Base-by-base conservation (phyloP, 192 early-diverging fungal species). In the Coemansia sp. region DNA sequence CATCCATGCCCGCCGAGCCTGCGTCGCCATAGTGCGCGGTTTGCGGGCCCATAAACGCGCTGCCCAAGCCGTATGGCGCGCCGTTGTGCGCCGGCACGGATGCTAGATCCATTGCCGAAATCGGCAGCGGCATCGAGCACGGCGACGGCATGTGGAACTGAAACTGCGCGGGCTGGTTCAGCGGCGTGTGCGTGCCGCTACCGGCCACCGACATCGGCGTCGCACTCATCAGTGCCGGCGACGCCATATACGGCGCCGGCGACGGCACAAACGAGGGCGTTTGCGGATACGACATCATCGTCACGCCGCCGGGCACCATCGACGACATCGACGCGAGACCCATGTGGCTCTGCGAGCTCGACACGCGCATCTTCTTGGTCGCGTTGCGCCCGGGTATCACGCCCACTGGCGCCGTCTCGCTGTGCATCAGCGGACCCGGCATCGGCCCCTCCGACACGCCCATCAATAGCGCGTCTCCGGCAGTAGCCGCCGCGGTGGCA, bases 141-240 rank as follows among this genome's bases (percentile, higher is more conserved):
- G 65, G 58, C 31, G 72, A 63, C 45, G 67, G 73, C 73, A 76
- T 69, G 42, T 68, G 66, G 73, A 76, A 76, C 35, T 65, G 57
- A 58, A 76, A 76, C 55, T 63, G 66, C 3, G 66, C 55, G 0
- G 73, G 41, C 34, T 63, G 72, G 53, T 55, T 53, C 56, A 75
- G 31, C 22, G 72, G 72, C 38, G 72, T 68, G 25, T 67, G 65
- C 26, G 36, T 38, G 2, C 43, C 55, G 10, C 54, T 63, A 66
- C 43, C 69, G 11, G 58, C 56, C 44, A 63, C 46, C 11, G 73
- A 56, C 66, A 76, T 61, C 4, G 73, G 58, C 19, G 66, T 56
- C 19, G 73, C 40, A 38, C 58, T 58, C 21, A 67, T 34, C 15
- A 65, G 50, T 11, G 55, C 66, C 11, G 73, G 66, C 44, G 73